Evolutionary conservation across 2,329 filamentous ascomycete genomes (phyloP).

Genomic region (Colletotrichum costaricense): DNA sequence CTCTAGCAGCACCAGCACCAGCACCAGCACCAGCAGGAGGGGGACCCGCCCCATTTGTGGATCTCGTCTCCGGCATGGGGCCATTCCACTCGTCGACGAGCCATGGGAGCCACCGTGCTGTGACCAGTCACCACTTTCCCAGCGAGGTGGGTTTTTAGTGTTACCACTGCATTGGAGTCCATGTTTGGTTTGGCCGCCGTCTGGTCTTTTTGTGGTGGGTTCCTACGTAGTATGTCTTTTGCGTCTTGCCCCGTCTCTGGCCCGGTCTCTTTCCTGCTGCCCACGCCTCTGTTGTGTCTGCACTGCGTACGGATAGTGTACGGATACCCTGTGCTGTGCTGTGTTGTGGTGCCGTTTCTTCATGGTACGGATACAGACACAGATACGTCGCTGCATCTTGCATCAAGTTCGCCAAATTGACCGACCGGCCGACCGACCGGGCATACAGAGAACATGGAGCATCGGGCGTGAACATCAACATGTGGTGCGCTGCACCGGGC

Average conservation of each 20-base stretch:
- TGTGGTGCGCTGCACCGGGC: neutral
- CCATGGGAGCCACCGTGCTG: slow-evolving; percentile 26
- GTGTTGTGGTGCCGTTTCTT: neutral
- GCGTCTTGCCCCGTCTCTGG: neutral
- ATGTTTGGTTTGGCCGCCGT: slow-evolving; percentile 26
- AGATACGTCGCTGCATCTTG: neutral
- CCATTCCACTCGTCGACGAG: slow-evolving; percentile 11
- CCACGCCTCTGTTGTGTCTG: neutral
- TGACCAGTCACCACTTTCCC: slow-evolving; percentile 25
- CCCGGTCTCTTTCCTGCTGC: neutral
- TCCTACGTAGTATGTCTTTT: neutral
- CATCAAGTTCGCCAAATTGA: neutral
- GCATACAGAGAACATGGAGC: neutral
- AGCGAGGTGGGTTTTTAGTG: slow-evolving; percentile 33
- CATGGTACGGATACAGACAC: neutral
- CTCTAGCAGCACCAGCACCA: neutral
- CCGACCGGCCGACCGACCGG: neutral
- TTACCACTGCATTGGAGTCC: slow-evolving; percentile 32
- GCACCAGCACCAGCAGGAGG: neutral
- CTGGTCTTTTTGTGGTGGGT: slow-evolving; percentile 7
- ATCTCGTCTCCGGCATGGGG: slow-evolving; percentile 27
- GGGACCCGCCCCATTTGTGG: neutral
- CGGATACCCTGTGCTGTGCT: neutral
- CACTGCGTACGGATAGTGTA: neutral
- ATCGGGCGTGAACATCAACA: neutral